Percentiles rank a stretch among this genome's conserved stretches.
Evolutionary conservation across 164 flowering plant species (phyloP).

Genomic region (Hamamelis virginiana): DNA sequence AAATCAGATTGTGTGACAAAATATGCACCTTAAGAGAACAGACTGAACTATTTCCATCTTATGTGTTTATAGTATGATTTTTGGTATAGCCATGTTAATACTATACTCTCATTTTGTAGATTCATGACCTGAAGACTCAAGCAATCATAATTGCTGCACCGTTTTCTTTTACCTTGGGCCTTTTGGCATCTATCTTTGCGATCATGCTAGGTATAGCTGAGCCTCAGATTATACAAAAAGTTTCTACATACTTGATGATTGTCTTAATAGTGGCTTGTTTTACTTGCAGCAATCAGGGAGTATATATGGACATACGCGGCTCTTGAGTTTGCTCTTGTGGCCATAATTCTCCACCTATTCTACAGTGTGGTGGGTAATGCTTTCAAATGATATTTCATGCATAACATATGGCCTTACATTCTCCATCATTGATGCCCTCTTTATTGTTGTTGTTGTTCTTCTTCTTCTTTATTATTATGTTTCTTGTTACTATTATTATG

Average conservation of each 20-base stretch:
- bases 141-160: slow-evolving; percentile 79
- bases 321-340: slow-evolving; percentile 75
- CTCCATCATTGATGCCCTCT: background rate
- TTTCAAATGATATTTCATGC: background rate
- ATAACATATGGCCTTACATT: background rate
- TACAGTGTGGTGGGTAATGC: slow-evolving; percentile 52
- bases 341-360: slow-evolving; percentile 53
- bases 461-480: no score
- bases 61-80: background rate
- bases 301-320: slow-evolving; percentile 94
- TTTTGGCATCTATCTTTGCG: slow-evolving; percentile 70
- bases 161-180: slow-evolving; percentile 71
- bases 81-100: background rate
- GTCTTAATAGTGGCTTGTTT: background rate
- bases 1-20: background rate
- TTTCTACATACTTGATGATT: background rate
- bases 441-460: background rate
- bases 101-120: slow-evolving; percentile 29
- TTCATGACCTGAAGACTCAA: slow-evolving; percentile 57
- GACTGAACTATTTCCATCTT: background rate
- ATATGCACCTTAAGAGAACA: background rate
- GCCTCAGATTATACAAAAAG: slow-evolving; percentile 4
- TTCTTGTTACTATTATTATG: no score
- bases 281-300: slow-evolving; percentile 72
- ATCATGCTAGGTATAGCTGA: slow-evolving; percentile 58